Percentiles rank a stretch among this genome's conserved stretches.
phyloP scores from a whole-genome alignment of 805 yeast species.

The Lipomyces chichibuensis region DNA sequence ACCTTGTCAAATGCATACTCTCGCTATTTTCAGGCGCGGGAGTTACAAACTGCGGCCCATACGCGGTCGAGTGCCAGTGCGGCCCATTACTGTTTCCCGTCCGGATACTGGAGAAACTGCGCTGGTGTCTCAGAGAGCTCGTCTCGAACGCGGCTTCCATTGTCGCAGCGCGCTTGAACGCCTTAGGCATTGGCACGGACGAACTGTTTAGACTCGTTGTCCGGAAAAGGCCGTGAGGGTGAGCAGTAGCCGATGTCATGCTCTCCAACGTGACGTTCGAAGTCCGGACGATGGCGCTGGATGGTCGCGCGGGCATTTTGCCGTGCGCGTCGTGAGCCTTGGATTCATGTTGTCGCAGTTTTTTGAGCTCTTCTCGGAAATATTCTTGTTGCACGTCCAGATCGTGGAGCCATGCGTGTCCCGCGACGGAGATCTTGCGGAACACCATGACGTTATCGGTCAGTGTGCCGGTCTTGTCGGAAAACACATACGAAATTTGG shows the following conservation, averaged over 20 bases:
- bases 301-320: background rate
- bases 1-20: conserved; percentile 34
- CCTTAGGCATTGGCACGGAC: conserved; percentile 19
- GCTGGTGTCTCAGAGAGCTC: background rate
- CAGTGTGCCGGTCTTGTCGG: conserved; percentile 96
- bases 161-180: conserved; percentile 23
- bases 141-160: conserved; percentile 20
- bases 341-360: background rate
- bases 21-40: conserved; percentile 6
- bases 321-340: background rate
- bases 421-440: conserved; percentile 83
- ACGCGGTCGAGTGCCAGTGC: conserved; percentile 31
- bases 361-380: conserved; percentile 16
- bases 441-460: conserved; percentile 95
- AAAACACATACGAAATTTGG: conserved; percentile 90
- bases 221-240: background rate
- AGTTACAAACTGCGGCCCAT: conserved; percentile 9
- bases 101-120: conserved; percentile 11
- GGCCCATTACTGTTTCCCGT: conserved; percentile 12
- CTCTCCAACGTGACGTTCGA: conserved; percentile 1
- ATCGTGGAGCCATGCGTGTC: conserved; percentile 87
- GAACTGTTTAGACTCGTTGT: conserved; percentile 4
- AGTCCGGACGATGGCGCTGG: background rate
- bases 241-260: background rate
- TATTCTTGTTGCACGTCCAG: conserved; percentile 52